These are phyloP conservation scores for Edaphochlamys debaryana DNA, from an alignment of 139 green algal species.

Conservation along the genomic window DNA sequence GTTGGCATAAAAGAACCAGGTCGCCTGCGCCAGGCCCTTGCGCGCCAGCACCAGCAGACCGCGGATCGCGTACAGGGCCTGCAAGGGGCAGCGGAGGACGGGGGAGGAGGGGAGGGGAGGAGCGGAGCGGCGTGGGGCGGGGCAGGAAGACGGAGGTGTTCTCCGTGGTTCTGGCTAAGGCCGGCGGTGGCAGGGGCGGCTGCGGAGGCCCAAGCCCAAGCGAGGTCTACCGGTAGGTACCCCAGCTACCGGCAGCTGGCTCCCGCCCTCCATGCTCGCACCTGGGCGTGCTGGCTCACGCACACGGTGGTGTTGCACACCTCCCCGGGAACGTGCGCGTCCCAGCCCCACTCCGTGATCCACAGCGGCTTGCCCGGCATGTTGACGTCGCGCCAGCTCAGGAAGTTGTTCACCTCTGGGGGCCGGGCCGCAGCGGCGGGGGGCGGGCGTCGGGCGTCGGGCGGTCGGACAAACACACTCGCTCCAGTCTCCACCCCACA, in stretches of 20 bases:
- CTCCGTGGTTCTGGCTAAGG: too few relatives aligned
- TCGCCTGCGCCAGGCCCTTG: slow-evolving; percentile 25
- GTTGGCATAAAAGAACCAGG: slow-evolving; percentile 55
- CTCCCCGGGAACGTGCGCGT: slow-evolving; percentile 37
- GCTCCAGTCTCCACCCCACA: not conserved
- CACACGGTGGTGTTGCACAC: slow-evolving; percentile 30
- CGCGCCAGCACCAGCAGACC: slow-evolving; percentile 40
- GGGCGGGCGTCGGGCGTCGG: too few relatives aligned
- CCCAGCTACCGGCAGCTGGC: not conserved
- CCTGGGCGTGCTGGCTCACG: slow-evolving; percentile 45
- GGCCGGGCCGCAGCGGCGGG: not conserved
- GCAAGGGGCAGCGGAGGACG: too few relatives aligned
- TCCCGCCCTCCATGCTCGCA: not conserved
- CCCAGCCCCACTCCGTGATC: slow-evolving; percentile 53
- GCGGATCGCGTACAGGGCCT: slow-evolving; percentile 42
- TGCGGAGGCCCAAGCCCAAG: too few relatives aligned
- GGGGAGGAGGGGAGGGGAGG: too few relatives aligned
- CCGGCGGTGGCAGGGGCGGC: not conserved
- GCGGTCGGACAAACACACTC: too few relatives aligned
- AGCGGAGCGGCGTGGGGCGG: not conserved
- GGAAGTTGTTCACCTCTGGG: slow-evolving; percentile 45
- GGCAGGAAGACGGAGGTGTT: too few relatives aligned
- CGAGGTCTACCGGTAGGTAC: not conserved
- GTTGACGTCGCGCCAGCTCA: slow-evolving; percentile 45
- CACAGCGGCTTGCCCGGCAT: slow-evolving; percentile 45